A percentile compares a stretch with the other conserved stretches of the same genome.
phyloP scores from a whole-genome alignment of 495 filamentous ascomycete genomes.

The Neurospora hispaniola region DNA sequence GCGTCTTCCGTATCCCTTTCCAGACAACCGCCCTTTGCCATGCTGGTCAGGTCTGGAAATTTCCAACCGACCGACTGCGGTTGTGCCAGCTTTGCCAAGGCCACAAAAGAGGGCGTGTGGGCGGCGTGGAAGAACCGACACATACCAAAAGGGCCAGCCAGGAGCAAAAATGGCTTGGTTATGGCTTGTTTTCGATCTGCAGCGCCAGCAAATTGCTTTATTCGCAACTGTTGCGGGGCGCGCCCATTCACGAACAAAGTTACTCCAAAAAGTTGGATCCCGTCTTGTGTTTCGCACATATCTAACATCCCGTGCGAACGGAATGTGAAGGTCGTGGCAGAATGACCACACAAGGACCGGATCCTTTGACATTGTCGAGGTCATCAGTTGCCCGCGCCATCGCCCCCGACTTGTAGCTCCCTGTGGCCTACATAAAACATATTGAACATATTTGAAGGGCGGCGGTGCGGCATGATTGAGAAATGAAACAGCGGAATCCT shows the following conservation, averaged over 20 bases:
- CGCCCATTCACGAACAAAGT: neutral
- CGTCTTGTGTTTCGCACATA: neutral
- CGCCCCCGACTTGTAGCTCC: neutral
- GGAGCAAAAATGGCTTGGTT: neutral
- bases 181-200: neutral
- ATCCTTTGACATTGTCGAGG: neutral
- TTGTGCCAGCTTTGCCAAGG: neutral
- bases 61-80: neutral
- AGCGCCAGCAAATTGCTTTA: neutral
- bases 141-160: neutral
- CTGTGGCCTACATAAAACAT: neutral
- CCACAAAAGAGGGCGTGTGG: neutral
- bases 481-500: neutral
- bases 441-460: neutral
- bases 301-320: neutral
- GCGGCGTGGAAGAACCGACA: neutral
- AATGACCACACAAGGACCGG: neutral
- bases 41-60: neutral
- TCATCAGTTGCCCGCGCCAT: neutral
- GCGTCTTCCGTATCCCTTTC: neutral
- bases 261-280: neutral
- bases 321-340: neutral
- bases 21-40: neutral
- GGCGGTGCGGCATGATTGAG: neutral
- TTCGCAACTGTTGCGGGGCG: neutral